Base-by-base conservation (phyloP, 2,329 filamentous ascomycete genomes). In the Arthroderma sp. region DNA sequence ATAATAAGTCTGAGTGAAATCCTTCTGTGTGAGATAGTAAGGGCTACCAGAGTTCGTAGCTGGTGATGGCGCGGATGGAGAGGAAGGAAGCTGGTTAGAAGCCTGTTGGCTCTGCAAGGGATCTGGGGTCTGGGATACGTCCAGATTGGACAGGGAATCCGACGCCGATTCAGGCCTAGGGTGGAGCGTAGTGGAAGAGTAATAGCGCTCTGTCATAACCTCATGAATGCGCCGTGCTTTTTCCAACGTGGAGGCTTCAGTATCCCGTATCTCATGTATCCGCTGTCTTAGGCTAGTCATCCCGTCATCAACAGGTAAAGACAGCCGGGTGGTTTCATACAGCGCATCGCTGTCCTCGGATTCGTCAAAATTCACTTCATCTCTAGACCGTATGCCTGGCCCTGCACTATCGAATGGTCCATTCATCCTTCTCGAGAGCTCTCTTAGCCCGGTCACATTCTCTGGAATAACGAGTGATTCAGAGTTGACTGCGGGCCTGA, bases 241-340 rank as follows among this genome's bases (percentile, higher is more conserved):
- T 47, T 85, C 78, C 5, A 69, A 59, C 37, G 72, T 68, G 3
- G 73, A 61, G 40, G 80, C 69, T 27, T 77, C 68, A 52, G 72
- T 71, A 28, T 73, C 68, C 58, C 85, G 81, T 49, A 89, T 81
- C 22, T 68, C 69, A 47, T 82, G 72, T 51, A 91, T 86, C 49
- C 76, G 77, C 50, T 67, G 71, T 54, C 85, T 72, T 53, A 89
- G 61, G 44, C 66, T 62, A 11, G 74, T 70, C 80, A 85, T 88
- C 38, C 85, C 85, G 68, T 91, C 85, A 56, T 89, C 82, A 57
- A 81, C 85, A 1, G 84, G 83, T 36, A 86, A 59, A 10, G 57
- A 47, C 15, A 30, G 28, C 5, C 28, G 34, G 8, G n/a, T 34
- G 10, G 39, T 46, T 5, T 46, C 40, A 9, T n/a, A 30, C 44